Conservation (phyloP, 345 rosid species). For the Salix dunnii region DNA sequence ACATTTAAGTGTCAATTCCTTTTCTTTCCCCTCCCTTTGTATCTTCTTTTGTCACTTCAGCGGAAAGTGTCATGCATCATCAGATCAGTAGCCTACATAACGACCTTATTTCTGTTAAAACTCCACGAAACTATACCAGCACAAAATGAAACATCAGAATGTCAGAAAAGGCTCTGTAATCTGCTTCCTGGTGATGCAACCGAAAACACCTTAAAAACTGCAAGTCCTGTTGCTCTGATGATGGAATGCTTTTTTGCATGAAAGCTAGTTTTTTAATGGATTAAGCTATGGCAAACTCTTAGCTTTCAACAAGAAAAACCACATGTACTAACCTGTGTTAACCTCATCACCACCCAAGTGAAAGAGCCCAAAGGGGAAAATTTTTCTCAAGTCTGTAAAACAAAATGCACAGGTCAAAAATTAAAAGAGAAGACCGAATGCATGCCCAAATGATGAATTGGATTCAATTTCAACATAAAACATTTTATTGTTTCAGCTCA, state of each 20-base stretch:
- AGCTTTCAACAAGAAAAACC: constrained; percentile 6
- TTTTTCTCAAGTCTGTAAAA: constrained; percentile 69
- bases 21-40: neutral
- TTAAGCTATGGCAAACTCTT: neutral
- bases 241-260: neutral
- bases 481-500: neutral
- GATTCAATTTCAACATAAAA: neutral
- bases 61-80: neutral
- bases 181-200: neutral
- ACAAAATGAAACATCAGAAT: neutral
- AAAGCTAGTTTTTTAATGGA: neutral
- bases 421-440: neutral
- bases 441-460: neutral
- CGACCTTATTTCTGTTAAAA: neutral
- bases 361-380: constrained; percentile 89
- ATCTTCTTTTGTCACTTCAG: neutral
- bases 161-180: neutral
- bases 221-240: neutral
- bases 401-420: neutral
- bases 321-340: constrained; percentile 55
- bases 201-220: neutral
- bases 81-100: neutral
- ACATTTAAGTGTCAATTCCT: neutral
- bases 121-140: neutral
- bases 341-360: constrained; percentile 99